Evolutionary conservation across 73 alveolate species (phyloP).

Genomic region (Tetrahymena borealis): DNA sequence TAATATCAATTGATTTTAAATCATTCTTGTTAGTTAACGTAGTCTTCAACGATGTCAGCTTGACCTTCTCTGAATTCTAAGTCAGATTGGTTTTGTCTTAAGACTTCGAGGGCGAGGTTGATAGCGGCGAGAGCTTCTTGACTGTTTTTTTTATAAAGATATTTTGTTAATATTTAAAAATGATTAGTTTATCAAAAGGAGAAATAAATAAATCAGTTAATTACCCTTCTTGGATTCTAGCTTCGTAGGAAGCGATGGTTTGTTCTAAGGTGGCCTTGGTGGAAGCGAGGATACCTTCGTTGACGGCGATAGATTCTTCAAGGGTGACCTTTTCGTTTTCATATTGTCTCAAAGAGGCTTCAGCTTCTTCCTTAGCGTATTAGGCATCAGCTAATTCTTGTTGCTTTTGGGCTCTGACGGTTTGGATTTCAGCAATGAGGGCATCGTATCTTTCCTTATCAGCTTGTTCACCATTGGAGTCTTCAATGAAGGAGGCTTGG

Average conservation of each 20-base stretch:
- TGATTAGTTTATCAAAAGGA: neutral
- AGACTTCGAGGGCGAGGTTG: neutral
- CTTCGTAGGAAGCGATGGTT: neutral
- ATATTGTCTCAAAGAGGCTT: neutral
- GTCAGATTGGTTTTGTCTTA: neutral
- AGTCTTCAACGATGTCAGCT: neutral
- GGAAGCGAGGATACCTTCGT: neutral
- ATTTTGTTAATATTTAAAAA: neutral
- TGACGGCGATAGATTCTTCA: neutral
- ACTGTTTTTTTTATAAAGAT: neutral
- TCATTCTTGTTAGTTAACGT: neutral
- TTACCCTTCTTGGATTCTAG: neutral
- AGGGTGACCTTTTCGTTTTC: neutral
- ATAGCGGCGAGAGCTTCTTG: conserved; percentile 3
- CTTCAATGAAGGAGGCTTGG: neutral
- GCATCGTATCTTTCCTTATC: neutral
- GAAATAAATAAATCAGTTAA: neutral
- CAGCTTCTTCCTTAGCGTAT: neutral
- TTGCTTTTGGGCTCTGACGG: conserved; percentile 1
- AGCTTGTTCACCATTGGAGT: neutral
- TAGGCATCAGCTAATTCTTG: neutral
- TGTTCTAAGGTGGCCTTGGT: neutral
- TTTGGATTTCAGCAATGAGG: neutral
- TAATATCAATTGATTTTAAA: neutral
- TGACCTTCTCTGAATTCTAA: neutral